Conservation (phyloP, 2,329 filamentous ascomycete genomes). For the Colletotrichum shisoi region DNA sequence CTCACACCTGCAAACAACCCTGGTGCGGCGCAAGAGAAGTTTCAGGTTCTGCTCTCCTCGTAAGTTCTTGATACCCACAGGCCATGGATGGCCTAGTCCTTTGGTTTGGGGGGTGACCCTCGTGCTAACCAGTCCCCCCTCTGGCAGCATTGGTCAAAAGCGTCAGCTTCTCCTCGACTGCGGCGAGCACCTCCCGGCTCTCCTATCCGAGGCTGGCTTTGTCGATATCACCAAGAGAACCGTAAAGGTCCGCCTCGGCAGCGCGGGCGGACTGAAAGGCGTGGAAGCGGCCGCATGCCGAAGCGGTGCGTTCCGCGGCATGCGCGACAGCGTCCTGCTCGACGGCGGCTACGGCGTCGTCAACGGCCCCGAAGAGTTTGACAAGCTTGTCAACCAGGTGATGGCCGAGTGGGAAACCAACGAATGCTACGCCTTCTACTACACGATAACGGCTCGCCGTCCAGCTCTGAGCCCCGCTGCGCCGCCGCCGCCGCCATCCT, state of each 20-base stretch:
- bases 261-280: background rate
- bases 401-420: background rate
- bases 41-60: conserved; percentile 5
- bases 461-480: background rate
- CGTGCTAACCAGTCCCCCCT: background rate
- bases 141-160: background rate
- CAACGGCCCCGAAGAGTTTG: background rate
- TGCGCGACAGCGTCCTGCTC: background rate
- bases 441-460: conserved; percentile 4
- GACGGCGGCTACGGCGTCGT: conserved; percentile 6
- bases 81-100: background rate
- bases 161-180: conserved; percentile 9
- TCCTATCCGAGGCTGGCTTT: background rate
- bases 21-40: conserved; percentile 1
- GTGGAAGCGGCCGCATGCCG: conserved; percentile 3
- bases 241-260: background rate
- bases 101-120: background rate
- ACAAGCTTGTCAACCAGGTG: background rate
- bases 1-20: background rate
- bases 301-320: conserved; percentile 3
- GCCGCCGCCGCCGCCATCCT: background rate
- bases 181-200: background rate
- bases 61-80: background rate
- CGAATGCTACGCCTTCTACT: conserved; percentile 7
- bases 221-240: background rate